Base-by-base conservation (phyloP, 2,329 filamentous ascomycete species). In the Neonectria faginata region DNA sequence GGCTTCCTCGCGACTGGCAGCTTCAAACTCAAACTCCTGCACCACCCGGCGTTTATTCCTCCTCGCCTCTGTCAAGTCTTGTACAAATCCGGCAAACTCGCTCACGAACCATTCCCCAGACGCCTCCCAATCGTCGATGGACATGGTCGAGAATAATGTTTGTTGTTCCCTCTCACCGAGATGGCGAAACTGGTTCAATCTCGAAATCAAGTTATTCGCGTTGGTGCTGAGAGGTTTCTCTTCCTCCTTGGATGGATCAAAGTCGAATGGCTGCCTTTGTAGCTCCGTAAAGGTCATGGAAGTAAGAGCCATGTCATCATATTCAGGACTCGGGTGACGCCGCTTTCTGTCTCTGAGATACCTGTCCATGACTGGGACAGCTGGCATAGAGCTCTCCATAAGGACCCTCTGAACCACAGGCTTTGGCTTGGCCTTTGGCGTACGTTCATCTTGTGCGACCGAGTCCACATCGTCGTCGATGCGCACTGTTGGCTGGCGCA, bases 51-150 rank as follows among this genome's bases (percentile, higher is more conserved):
- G 81, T 76, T 87, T 88, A 14, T 76, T 77, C 62, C 80, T 80
- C 10, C 87, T 81, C 20, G 83, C 80, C 55, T 82, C 79, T 63
- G 81, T 82, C 66, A 89, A 74, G 57, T 77, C 79, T 64, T 80
- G 76, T 74, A 88, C 81, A 45, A 89, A 76, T 3, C 78, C 78
- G 8, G 81, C 77, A 65, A 89, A 89, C 65, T 83, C 84, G 47
- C 82, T 81, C 22, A 87, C 77, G 60, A 89, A 87, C 87, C 87
- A 89, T 67, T 88, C 86, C 5, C 87, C 87, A 1, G 86, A 82
- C 14, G 82, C 79, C 68, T 89, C 86, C 87, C 87, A 89, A 57
- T 89, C 87, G 16, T 81, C 77, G 14, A 88, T 79, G 1, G 83
- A 76, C 81, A 89, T 84, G 57, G 80, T 80, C 3, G 79, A 80